Evolutionary conservation across 1,284 basidiomycete species (phyloP).

Genomic region (Thecaphora frezii): DNA sequence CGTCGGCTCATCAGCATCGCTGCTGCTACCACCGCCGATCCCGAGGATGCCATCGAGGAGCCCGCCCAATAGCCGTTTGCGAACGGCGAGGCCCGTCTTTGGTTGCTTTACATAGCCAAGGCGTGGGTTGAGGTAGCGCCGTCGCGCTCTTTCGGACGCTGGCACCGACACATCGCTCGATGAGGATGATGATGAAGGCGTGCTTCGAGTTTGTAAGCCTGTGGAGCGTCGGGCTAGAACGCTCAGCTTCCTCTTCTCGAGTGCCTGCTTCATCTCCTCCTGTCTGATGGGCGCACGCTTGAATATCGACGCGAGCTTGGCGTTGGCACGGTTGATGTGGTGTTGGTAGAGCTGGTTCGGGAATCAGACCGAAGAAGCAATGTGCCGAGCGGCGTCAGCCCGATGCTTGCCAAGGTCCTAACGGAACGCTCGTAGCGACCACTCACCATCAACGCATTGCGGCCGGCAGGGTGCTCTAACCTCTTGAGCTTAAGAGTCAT

Average conservation of each 20-base stretch:
- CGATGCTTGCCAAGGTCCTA: neutral
- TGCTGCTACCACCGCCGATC: conserved; percentile 11
- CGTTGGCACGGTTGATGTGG: conserved; percentile 40
- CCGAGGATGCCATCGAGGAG: conserved; percentile 25
- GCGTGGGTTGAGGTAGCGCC: conserved; percentile 11
- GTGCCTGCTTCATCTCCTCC: conserved; percentile 16
- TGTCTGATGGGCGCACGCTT: conserved; percentile 10
- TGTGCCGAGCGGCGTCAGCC: neutral
- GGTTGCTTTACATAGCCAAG: conserved; percentile 24
- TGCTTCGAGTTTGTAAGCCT: neutral
- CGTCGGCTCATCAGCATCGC: neutral
- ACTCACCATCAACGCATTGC: conserved; percentile 36
- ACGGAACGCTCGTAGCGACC: neutral
- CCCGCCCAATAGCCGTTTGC: conserved; percentile 18
- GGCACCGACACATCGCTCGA: neutral
- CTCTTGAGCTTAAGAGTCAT: conserved; percentile 34
- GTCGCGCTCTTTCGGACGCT: neutral
- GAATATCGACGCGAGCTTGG: conserved; percentile 39
- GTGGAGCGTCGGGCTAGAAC: conserved; percentile 15
- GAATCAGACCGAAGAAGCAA: neutral
- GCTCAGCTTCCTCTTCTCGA: conserved; percentile 19
- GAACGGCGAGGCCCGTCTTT: conserved; percentile 12
- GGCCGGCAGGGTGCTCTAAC: conserved; percentile 7
- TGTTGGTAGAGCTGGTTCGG: conserved; percentile 32
- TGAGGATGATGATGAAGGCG: neutral